phyloP scores from a whole-genome alignment of 805 yeast genomes.

The Torulaspora quercuum region DNA sequence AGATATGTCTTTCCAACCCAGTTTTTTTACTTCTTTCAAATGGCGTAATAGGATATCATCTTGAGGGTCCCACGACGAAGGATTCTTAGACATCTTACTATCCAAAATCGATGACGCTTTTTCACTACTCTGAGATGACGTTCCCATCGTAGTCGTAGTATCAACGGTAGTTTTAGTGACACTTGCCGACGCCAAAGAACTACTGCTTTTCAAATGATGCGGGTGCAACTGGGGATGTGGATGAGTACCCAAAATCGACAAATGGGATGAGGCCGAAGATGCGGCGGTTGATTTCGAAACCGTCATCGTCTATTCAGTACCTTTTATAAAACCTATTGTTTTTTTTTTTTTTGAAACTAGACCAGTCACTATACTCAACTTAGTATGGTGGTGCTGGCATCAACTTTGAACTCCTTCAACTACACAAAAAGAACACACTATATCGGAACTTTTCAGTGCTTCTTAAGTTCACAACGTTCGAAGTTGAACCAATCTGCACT shows the following conservation, averaged over 20 bases:
- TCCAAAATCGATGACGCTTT: constrained; percentile 4
- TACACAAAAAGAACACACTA: too few relatives aligned
- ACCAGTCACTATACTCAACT: too few relatives aligned
- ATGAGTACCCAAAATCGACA: constrained; percentile 21
- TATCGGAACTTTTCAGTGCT: too few relatives aligned
- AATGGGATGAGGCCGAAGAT: constrained; percentile 15
- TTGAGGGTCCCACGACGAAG: constrained; percentile 73
- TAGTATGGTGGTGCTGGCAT: too few relatives aligned
- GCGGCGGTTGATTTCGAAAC: constrained; percentile 23
- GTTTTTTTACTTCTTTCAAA: constrained; percentile 73
- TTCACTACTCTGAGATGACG: constrained; percentile 4
- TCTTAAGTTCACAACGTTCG: too few relatives aligned
- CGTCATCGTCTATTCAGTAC: constrained; percentile 12
- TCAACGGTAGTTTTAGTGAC: constrained; percentile 18
- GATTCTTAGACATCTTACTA: constrained; percentile 31
- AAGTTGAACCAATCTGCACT: too few relatives aligned
- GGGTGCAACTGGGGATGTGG: constrained; percentile 27
- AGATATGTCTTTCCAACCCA: constrained; percentile 89
- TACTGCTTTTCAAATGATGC: constrained; percentile 28
- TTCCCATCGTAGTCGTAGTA: constrained; percentile 9
- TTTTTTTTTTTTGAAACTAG: too few relatives aligned
- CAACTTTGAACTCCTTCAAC: too few relatives aligned
- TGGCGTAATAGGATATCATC: constrained; percentile 71
- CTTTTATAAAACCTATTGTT: background rate
- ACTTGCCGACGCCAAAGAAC: constrained; percentile 15